Evolutionary conservation across 2,329 filamentous ascomycete genomes (phyloP).

Genomic region (Pseudogymnoascus sp.): DNA sequence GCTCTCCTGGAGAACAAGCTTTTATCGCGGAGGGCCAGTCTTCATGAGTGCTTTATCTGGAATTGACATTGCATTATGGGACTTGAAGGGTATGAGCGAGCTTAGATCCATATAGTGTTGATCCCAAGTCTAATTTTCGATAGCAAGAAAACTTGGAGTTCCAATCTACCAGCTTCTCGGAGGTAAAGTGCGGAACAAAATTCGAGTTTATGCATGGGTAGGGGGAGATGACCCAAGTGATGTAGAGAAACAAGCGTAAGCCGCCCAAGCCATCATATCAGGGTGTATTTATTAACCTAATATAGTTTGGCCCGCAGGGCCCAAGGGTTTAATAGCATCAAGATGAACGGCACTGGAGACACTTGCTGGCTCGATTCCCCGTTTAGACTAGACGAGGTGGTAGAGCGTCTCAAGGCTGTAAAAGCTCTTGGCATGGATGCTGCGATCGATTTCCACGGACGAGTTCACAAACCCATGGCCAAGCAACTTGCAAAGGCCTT

Average conservation of each 20-base stretch:
- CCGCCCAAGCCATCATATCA: background rate
- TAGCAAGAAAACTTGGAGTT: too few relatives aligned
- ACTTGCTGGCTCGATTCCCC: conserved; percentile 52
- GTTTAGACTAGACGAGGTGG: conserved; percentile 39
- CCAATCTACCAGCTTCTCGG: conserved; percentile 51
- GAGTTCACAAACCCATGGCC: conserved; percentile 52
- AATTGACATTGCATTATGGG: conserved; percentile 56
- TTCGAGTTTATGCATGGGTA: conserved; percentile 53
- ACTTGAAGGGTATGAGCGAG: conserved; percentile 46
- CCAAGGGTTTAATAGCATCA: conserved; percentile 42
- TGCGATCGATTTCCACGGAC: conserved; percentile 53
- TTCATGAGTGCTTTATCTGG: conserved; percentile 55
- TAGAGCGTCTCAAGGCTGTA: conserved; percentile 47
- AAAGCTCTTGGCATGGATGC: conserved; percentile 49
- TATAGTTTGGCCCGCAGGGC: conserved; percentile 32
- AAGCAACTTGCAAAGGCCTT: conserved; percentile 52
- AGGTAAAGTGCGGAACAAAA: conserved; percentile 47
- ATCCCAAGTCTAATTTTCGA: too few relatives aligned
- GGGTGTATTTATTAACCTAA: background rate
- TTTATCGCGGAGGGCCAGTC: conserved; percentile 54
- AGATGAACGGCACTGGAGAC: conserved; percentile 55
- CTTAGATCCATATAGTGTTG: too few relatives aligned
- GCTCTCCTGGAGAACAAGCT: conserved; percentile 47
- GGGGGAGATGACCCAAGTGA: conserved; percentile 48
- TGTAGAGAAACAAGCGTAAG: conserved; percentile 39